A percentile compares a stretch with the other conserved stretches of the same genome.
Conservation (phyloP, 164 flowering plant genomes). For the Chimonanthus salicifolius region DNA sequence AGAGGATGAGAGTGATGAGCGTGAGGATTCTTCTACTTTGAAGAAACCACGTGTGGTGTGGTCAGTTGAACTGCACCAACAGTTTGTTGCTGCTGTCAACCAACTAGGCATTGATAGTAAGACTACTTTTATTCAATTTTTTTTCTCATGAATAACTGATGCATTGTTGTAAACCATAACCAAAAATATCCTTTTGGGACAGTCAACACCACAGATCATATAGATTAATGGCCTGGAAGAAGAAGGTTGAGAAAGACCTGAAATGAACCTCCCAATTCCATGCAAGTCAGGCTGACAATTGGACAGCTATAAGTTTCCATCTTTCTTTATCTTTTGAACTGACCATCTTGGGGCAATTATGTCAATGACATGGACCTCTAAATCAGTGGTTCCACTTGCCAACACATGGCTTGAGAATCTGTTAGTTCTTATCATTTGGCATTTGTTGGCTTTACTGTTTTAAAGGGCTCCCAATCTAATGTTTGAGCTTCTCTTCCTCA, state of each 20-base stretch:
- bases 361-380: neutral
- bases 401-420: neutral
- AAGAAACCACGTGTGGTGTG: constrained; percentile 96
- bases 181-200: neutral
- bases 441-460: neutral
- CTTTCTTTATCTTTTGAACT: neutral
- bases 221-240: neutral
- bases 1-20: constrained; percentile 68
- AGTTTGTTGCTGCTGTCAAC: constrained; percentile 80
- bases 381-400: neutral
- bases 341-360: neutral
- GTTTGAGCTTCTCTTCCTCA: neutral
- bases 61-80: constrained; percentile 95
- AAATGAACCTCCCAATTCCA: neutral
- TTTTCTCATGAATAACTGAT: neutral
- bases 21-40: constrained; percentile 55
- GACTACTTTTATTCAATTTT: constrained; percentile 13
- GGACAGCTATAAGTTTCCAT: neutral
- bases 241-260: neutral
- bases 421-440: neutral
- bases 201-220: neutral
- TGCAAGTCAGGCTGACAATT: neutral
- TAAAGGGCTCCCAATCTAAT: neutral
- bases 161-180: neutral
- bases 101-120: constrained; percentile 89